These are phyloP conservation scores for Leishmania amazonensis DNA, from an alignment of 208 protist species.

Conservation along the genomic window DNA sequence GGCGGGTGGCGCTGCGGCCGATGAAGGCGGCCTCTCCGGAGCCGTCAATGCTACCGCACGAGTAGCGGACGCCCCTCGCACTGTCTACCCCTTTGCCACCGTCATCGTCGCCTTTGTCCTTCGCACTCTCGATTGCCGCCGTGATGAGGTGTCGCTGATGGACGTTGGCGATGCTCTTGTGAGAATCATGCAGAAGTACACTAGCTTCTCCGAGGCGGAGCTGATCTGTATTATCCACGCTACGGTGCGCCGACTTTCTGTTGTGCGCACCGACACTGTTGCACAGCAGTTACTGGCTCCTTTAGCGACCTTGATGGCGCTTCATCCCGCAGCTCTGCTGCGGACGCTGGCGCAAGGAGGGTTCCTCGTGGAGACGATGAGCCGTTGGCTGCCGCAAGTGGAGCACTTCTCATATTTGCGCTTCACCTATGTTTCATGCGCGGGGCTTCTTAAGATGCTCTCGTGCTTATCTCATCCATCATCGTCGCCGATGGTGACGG, in stretches of 20 bases:
- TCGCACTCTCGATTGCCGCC: constrained; percentile 30
- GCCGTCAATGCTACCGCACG: neutral
- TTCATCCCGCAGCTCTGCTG: constrained; percentile 46
- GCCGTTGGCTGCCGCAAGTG: constrained; percentile 50
- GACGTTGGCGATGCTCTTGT: constrained; percentile 48
- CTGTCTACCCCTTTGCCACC: constrained; percentile 39
- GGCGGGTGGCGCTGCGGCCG: neutral
- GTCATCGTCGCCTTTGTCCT: constrained; percentile 52
- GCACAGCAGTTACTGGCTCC: constrained; percentile 55
- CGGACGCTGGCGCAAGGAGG: constrained; percentile 35
- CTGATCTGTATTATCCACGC: constrained; percentile 34
- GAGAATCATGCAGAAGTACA: constrained; percentile 40
- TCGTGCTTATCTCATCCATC: constrained; percentile 9
- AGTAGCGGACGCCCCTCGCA: constrained; percentile 17
- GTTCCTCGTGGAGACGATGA: constrained; percentile 42
- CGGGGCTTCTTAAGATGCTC: constrained; percentile 46
- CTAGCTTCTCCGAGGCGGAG: constrained; percentile 42
- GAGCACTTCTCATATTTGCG: constrained; percentile 27
- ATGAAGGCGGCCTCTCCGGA: neutral
- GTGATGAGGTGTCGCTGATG: constrained; percentile 49
- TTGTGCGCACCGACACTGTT: constrained; percentile 50
- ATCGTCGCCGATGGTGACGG: neutral
- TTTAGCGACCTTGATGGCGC: constrained; percentile 50
- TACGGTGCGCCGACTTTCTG: constrained; percentile 41
- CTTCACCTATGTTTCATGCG: constrained; percentile 37